Evolutionary conservation across 139 green algal genomes (phyloP), one percentile per base, ranked within the genome.

Genomic region (Coccomyxa sp.): DNA sequence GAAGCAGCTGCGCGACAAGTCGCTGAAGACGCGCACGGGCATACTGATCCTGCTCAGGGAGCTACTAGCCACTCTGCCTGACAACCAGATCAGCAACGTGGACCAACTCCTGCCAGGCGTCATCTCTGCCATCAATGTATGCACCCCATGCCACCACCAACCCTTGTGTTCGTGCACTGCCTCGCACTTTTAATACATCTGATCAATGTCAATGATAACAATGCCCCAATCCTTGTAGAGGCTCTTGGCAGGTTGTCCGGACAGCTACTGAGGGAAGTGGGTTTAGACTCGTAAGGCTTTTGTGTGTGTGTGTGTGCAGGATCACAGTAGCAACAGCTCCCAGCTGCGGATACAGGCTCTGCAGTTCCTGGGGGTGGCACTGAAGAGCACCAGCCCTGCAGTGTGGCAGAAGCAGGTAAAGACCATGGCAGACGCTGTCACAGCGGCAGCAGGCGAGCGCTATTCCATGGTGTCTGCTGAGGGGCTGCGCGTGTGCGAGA

Each of bases 391-490:
- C n/a, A 68, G 68, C 0, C 81, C 92, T 0, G 76, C 83, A 3
- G 74, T 84, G 7, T 93, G 95, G 69, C 82, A 92, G 78, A 75
- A 78, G 31, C 82, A 91, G 37, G 71, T 95, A 18, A 75, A 86
- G 37, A 33, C 68, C 34, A 84, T 98, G n/a, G 58, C 87, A 2
- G 27, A 73, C 14, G 76, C 82, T 1, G 79, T 99, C 22, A 84
- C 89, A 9, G 70, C 77, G 1, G 80, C 82, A 18, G 88, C 86
- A 6, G 78, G 36, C 0, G 94, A 98, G 64, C 83, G 90, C 3
- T 98, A 98, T 86, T 98, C 98, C 91, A 97, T 96, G 83, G 91
- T 91, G 41, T 16, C 93, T 6, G 90, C 95, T 2, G 94, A 98
- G 82, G 95, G 91, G 6, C 88, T 98, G 72, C 89, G 93, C 12